These are phyloP conservation scores for Clitopilus passeckerianus DNA, from an alignment of 768 basidiomycete genomes.

Conservation along the genomic window DNA sequence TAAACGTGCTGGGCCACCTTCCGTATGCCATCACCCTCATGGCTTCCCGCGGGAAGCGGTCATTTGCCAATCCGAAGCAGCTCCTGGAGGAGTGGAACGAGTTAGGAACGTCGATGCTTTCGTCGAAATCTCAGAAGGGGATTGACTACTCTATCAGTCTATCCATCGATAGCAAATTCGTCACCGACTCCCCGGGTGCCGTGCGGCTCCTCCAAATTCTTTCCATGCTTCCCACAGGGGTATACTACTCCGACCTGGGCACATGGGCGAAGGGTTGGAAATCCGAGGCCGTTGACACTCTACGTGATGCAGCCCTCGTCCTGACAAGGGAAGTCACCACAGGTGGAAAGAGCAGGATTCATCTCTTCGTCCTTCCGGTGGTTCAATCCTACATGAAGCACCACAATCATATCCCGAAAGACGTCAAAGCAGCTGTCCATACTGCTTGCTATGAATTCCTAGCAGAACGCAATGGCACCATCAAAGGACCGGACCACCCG, in stretches of 20 bases:
- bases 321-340: conserved; percentile 6
- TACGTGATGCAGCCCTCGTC: conserved; percentile 1
- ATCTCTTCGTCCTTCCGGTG: conserved; percentile 14
- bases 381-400: conserved; percentile 14
- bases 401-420: conserved; percentile 2
- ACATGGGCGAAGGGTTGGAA: conserved; percentile 5
- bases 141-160: conserved; percentile 8
- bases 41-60: conserved; percentile 16
- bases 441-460: conserved; percentile 11
- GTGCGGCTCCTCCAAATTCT: conserved; percentile 10
- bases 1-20: conserved; percentile 20
- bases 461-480: conserved; percentile 4
- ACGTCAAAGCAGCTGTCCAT: conserved; percentile 5
- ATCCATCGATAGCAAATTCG: conserved; percentile 4
- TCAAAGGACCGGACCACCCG: conserved; percentile 4
- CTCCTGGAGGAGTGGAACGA: conserved; percentile 6
- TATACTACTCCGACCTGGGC: conserved; percentile 7
- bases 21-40: conserved; percentile 30
- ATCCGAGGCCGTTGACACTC: not conserved
- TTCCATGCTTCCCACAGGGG: conserved; percentile 20
- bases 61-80: not conserved
- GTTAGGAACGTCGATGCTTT: conserved; percentile 2
- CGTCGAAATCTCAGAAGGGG: conserved; percentile 1
- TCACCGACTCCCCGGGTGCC: conserved; percentile 4
- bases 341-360: not conserved